These are phyloP conservation scores for Pichia sp. DNA, from an alignment of 1,139 yeast genomes.

Conservation along the genomic window DNA sequence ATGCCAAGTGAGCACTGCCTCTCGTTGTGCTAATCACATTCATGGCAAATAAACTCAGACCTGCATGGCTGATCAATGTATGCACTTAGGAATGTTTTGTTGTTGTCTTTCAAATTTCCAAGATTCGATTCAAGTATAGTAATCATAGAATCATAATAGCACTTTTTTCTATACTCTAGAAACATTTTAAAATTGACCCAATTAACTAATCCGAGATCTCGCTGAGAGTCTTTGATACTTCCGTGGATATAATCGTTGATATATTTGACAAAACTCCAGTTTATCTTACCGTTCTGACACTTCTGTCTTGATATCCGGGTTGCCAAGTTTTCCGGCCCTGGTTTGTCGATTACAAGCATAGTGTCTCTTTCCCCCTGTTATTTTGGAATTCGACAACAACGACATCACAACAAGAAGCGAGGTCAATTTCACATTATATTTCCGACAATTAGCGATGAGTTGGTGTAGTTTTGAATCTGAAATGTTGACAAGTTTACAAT, in stretches of 20 bases:
- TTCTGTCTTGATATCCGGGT: not conserved
- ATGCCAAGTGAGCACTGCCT: conserved; percentile 13
- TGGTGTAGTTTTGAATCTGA: conserved; percentile 2
- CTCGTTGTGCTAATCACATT: conserved; percentile 15
- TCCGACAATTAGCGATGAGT: conserved; percentile 8
- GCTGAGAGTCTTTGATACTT: conserved; percentile 9
- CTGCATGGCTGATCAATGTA: conserved; percentile 18
- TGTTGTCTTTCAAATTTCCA: conserved; percentile 10
- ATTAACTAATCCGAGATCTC: conserved; percentile 14
- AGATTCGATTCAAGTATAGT: conserved; percentile 16
- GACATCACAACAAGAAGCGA: conserved; percentile 15
- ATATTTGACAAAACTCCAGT: conserved; percentile 16
- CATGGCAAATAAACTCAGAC: conserved; percentile 14
- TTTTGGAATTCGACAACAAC: conserved; percentile 10
- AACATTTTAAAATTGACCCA: conserved; percentile 13
- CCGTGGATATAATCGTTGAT: conserved; percentile 14
- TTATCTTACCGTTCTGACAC: conserved; percentile 4
- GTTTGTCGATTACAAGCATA: conserved; percentile 11
- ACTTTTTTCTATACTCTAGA: conserved; percentile 5
- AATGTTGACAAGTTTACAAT: conserved; percentile 11
- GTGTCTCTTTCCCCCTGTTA: conserved; percentile 15
- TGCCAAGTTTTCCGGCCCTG: not conserved
- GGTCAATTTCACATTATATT: conserved; percentile 16
- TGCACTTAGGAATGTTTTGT: conserved; percentile 8
- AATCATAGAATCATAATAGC: conserved; percentile 4